These are phyloP conservation scores for Phaffia tasmanica DNA, from an alignment of 768 basidiomycete genomes.

Conservation along the genomic window DNA sequence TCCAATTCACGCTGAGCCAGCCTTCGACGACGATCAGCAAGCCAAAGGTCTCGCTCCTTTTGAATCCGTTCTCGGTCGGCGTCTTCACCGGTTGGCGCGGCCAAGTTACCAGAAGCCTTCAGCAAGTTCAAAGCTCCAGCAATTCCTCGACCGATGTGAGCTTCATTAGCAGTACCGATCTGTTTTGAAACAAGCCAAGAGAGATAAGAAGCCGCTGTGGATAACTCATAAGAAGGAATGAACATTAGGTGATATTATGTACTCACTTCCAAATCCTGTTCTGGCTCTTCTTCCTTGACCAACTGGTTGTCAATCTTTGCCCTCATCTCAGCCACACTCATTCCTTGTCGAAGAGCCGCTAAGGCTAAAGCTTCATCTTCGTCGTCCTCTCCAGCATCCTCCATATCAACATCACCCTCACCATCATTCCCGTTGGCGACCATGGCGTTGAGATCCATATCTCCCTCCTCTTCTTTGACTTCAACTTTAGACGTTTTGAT, in stretches of 20 bases:
- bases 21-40: conserved; percentile 68
- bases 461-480: conserved; percentile 36
- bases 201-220: not conserved
- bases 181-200: not conserved
- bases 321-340: conserved; percentile 40
- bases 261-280: conserved; percentile 36
- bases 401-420: conserved; percentile 41
- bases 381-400: conserved; percentile 61
- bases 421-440: conserved; percentile 38
- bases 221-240: not conserved
- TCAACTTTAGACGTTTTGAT: conserved; percentile 9
- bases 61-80: conserved; percentile 69
- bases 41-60: conserved; percentile 75
- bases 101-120: conserved; percentile 58
- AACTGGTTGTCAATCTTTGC: conserved; percentile 54
- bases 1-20: conserved; percentile 72
- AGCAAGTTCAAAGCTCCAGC: conserved; percentile 79
- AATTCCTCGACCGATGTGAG: conserved; percentile 71
- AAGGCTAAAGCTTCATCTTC: conserved; percentile 55
- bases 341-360: conserved; percentile 37
- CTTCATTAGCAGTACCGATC: conserved; percentile 45
- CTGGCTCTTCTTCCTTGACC: conserved; percentile 48
- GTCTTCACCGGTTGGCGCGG: conserved; percentile 56
- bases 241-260: not conserved
- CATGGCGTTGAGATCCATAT: conserved; percentile 27